Evolutionary conservation across 768 basidiomycete genomes (phyloP).

Genomic region (Goffeauzyma gilvescens): DNA sequence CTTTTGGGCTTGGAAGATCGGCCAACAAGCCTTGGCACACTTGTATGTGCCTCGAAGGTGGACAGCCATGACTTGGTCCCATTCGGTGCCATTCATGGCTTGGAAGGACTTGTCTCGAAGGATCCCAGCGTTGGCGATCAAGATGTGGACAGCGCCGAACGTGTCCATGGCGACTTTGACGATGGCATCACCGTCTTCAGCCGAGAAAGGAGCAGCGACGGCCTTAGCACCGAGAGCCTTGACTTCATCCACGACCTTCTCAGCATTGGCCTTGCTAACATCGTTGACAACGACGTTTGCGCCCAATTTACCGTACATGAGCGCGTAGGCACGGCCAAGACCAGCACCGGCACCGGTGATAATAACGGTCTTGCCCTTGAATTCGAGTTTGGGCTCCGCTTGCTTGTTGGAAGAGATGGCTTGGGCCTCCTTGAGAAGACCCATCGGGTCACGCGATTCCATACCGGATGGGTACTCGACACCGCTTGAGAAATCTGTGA

Average conservation of each 20-base stretch:
- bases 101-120: slow-evolving; percentile 81
- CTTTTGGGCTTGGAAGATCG: slow-evolving; percentile 86
- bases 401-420: slow-evolving; percentile 50
- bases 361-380: slow-evolving; percentile 75
- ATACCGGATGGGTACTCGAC: slow-evolving; percentile 47
- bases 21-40: slow-evolving; percentile 91
- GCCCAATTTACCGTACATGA: slow-evolving; percentile 80
- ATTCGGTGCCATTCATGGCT: slow-evolving; percentile 74
- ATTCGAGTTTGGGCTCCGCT: slow-evolving; percentile 50
- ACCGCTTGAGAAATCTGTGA: slow-evolving; percentile 55
- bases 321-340: slow-evolving; percentile 74
- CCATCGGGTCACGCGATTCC: slow-evolving; percentile 38
- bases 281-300: slow-evolving; percentile 95
- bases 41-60: slow-evolving; percentile 84
- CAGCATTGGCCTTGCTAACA: slow-evolving; percentile 66
- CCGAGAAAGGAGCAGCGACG: slow-evolving; percentile 58
- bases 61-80: slow-evolving; percentile 77
- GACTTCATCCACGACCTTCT: slow-evolving; percentile 70
- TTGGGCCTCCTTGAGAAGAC: slow-evolving; percentile 47
- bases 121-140: slow-evolving; percentile 85
- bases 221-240: slow-evolving; percentile 69
- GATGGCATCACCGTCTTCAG: slow-evolving; percentile 76
- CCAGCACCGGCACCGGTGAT: slow-evolving; percentile 91
- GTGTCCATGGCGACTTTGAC: slow-evolving; percentile 69
- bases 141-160: slow-evolving; percentile 71